phyloP scores from a whole-genome alignment of 2,329 filamentous ascomycete genomes.

The Immersiporthe knoxdaviesiana region DNA sequence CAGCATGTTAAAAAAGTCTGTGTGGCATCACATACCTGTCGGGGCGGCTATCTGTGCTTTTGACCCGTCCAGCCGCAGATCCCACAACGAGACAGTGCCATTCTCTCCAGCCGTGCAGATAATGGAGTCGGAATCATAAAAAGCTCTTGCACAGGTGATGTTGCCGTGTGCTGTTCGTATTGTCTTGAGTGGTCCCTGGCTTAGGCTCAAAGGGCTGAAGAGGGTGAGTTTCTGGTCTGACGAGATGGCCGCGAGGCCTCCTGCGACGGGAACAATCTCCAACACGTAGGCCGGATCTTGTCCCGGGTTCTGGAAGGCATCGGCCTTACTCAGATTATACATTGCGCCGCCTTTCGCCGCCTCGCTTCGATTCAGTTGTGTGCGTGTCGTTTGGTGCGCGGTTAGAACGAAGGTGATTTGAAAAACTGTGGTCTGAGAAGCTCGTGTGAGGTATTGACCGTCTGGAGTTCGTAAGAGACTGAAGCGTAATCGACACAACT shows the following conservation, averaged over 20 bases:
- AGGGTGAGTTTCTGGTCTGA: constrained; percentile 70
- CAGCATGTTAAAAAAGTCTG: background rate
- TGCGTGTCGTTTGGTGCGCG: background rate
- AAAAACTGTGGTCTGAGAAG: background rate
- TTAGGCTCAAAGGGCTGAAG: constrained; percentile 63
- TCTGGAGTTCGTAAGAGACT: background rate
- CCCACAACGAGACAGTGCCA: constrained; percentile 68
- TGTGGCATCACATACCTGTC: constrained; percentile 41
- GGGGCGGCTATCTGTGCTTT: constrained; percentile 49
- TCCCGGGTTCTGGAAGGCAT: constrained; percentile 45
- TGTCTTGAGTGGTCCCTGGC: constrained; percentile 51
- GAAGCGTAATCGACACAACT: background rate
- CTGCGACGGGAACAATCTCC: constrained; percentile 53
- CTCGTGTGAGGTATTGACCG: background rate
- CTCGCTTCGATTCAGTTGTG: constrained; percentile 16
- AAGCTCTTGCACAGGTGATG: constrained; percentile 63
- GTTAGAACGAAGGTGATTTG: background rate
- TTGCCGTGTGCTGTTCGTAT: constrained; percentile 61
- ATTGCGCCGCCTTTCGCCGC: constrained; percentile 36
- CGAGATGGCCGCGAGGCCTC: constrained; percentile 61
- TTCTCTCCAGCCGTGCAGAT: constrained; percentile 74
- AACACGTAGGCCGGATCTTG: constrained; percentile 58
- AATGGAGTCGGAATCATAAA: constrained; percentile 54
- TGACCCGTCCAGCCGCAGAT: constrained; percentile 54
- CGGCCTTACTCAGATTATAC: constrained; percentile 47